These are phyloP conservation scores for Ceratobasidium papillatum DNA, from an alignment of 1,284 basidiomycete species.

Conservation along the genomic window DNA sequence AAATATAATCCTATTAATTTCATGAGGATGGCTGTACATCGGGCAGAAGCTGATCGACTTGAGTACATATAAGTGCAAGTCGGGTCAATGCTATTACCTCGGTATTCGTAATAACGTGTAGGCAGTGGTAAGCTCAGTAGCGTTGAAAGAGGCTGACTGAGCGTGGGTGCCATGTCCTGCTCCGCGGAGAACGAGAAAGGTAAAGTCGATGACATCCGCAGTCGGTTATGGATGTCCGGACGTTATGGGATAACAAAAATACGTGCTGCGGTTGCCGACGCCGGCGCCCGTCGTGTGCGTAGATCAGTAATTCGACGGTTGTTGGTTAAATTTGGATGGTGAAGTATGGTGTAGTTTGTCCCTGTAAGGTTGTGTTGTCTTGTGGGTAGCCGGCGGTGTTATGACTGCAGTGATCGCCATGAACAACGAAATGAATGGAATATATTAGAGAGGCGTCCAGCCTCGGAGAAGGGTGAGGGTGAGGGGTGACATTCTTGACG, in stretches of 20 bases:
- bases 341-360: not conserved
- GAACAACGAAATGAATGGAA: not conserved
- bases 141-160: not conserved
- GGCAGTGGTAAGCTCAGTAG: not conserved
- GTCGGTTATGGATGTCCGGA: not conserved
- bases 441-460: not conserved
- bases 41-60: constrained; percentile 16
- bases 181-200: not conserved
- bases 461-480: not conserved
- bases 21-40: not conserved
- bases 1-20: not conserved
- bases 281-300: not conserved
- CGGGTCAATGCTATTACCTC: not conserved
- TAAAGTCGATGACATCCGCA: not conserved
- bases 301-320: not conserved
- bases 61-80: not conserved
- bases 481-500: not conserved
- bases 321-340: not conserved
- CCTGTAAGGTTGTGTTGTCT: too few species aligned
- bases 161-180: not conserved
- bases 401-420: not conserved
- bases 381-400: not conserved
- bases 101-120: not conserved
- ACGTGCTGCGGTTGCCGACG: not conserved
- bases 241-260: not conserved